Percentiles rank a stretch among this genome's conserved stretches.
Evolutionary conservation across 208 protist species (phyloP).

Genomic region (Endotrypanum monterogeii): DNA sequence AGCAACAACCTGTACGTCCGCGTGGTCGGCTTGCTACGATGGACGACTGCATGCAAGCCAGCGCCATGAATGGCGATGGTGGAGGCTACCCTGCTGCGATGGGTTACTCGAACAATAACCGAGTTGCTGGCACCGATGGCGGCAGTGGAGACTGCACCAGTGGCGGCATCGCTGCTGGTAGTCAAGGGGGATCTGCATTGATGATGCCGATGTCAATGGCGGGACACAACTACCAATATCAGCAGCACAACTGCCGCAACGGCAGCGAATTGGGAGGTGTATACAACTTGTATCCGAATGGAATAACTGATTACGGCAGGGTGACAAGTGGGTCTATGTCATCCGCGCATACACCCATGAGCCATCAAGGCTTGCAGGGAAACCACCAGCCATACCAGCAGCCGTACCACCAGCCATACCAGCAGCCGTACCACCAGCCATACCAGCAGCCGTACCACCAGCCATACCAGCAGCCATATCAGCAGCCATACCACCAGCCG

Average conservation of each 20-base stretch:
- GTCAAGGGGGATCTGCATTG: slow-evolving; percentile 2
- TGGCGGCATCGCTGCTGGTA: too few relatives aligned
- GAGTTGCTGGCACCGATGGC: not conserved
- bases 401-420: not conserved
- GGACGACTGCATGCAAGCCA: not conserved
- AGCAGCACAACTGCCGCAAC: not conserved
- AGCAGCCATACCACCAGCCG: slow-evolving; percentile 14
- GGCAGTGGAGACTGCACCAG: too few relatives aligned
- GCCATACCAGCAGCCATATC: not conserved
- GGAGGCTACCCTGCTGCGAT: slow-evolving; percentile 1
- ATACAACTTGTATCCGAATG: not conserved
- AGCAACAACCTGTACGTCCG: slow-evolving; percentile 7
- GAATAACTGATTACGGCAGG: not conserved
- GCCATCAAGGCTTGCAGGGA: not conserved
- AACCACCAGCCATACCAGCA: not conserved
- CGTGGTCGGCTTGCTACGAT: not conserved
- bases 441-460: slow-evolving; percentile 1
- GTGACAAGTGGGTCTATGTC: not conserved
- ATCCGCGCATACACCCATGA: not conserved
- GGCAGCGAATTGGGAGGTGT: not conserved
- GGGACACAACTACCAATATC: not conserved
- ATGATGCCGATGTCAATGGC: not conserved
- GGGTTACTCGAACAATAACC: not conserved
- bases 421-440: slow-evolving; percentile 1
- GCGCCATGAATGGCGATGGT: not conserved